Percentiles rank a stretch among this genome's conserved stretches.
These are phyloP conservation scores for Salix arbutifolia DNA, from an alignment of 345 rosid species.

Conservation along the genomic window DNA sequence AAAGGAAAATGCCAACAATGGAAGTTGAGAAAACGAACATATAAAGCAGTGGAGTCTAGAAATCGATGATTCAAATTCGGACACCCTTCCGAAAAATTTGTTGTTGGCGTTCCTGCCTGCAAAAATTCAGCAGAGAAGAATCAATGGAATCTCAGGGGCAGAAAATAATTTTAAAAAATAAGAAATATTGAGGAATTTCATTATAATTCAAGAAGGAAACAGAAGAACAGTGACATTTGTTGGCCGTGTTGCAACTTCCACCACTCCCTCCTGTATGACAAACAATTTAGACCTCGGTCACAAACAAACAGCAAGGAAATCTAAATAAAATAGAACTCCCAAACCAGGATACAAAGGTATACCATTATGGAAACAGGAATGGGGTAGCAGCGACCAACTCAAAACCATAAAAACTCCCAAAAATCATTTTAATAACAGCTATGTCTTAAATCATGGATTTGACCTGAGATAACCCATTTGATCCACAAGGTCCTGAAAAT, in stretches of 20 bases:
- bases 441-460: slow-evolving; percentile 29
- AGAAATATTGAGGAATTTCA: neutral
- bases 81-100: slow-evolving; percentile 1
- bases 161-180: neutral
- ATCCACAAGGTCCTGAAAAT: slow-evolving; percentile 58
- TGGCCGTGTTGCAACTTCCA: slow-evolving; percentile 35
- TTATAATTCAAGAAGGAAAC: slow-evolving; percentile 26
- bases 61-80: neutral
- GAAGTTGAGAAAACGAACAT: neutral
- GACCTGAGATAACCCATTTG: slow-evolving; percentile 62
- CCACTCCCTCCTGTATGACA: slow-evolving; percentile 31
- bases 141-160: neutral
- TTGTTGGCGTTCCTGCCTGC: slow-evolving; percentile 21
- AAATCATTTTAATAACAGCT: slow-evolving; percentile 2
- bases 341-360: neutral
- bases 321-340: neutral
- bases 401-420: neutral
- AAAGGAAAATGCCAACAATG: neutral
- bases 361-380: slow-evolving; percentile 26
- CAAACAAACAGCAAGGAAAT: neutral
- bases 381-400: slow-evolving; percentile 36
- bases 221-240: slow-evolving; percentile 24
- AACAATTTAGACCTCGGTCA: slow-evolving; percentile 14
- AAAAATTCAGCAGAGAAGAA: slow-evolving; percentile 6
- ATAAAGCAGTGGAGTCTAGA: neutral